A percentile compares a stretch with the other conserved stretches of the same genome.
These are phyloP conservation scores for Leccinum arenicola DNA, from an alignment of 768 basidiomycete species.

Conservation along the genomic window DNA sequence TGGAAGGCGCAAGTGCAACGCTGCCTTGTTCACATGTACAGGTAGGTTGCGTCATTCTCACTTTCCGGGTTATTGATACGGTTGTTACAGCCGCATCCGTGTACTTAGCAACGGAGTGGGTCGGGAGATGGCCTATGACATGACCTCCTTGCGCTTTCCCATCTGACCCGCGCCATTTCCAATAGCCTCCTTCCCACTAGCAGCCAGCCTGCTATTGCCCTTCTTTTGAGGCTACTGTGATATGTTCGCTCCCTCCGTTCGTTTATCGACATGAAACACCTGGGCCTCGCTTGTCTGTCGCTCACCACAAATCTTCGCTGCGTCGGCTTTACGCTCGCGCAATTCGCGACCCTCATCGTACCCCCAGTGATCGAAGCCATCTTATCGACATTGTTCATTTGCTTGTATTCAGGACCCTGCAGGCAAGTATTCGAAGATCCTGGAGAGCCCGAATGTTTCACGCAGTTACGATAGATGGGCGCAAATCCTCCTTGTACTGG, in stretches of 20 bases:
- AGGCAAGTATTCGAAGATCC: slow-evolving; percentile 38
- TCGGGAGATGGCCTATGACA: background rate
- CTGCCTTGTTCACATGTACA: background rate
- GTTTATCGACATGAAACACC: slow-evolving; percentile 30
- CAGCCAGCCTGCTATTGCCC: slow-evolving; percentile 48
- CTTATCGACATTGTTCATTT: slow-evolving; percentile 51
- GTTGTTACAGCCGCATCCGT: slow-evolving; percentile 21
- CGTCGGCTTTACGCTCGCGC: slow-evolving; percentile 42
- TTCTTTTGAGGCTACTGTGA: slow-evolving; percentile 29
- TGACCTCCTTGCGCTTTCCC: slow-evolving; percentile 22
- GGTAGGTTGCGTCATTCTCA: background rate
- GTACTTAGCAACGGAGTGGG: slow-evolving; percentile 16
- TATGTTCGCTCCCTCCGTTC: slow-evolving; percentile 31
- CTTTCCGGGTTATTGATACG: slow-evolving; percentile 6
- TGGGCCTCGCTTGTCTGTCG: slow-evolving; percentile 65
- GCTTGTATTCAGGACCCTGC: slow-evolving; percentile 45
- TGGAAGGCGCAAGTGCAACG: background rate
- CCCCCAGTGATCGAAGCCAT: slow-evolving; percentile 64
- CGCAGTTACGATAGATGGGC: slow-evolving; percentile 35
- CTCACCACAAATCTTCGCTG: slow-evolving; percentile 71
- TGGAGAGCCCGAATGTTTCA: background rate
- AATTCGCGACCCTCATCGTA: slow-evolving; percentile 54
- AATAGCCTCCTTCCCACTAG: slow-evolving; percentile 18
- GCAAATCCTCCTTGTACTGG: slow-evolving; percentile 57
- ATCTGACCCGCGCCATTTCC: slow-evolving; percentile 22